Conservation (phyloP, 495 filamentous ascomycete species). For the Letharia lupina region DNA sequence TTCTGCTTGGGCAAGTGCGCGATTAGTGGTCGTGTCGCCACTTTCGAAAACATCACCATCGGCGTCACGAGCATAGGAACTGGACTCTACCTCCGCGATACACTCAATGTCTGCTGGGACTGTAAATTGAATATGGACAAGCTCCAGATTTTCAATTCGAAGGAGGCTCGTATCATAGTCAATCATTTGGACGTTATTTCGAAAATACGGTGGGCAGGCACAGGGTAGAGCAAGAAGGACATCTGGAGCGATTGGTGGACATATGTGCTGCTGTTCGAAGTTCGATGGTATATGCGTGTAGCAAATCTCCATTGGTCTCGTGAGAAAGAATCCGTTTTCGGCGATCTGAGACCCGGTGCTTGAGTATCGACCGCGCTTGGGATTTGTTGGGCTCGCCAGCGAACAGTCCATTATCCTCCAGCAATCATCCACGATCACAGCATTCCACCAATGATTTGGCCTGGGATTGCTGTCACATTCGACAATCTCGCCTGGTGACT, state of each 20-base stretch:
- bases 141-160: slow-evolving; percentile 82
- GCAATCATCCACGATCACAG: slow-evolving; percentile 83
- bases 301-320: slow-evolving; percentile 77
- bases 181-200: slow-evolving; percentile 62
- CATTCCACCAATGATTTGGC: slow-evolving; percentile 98
- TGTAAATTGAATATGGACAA: slow-evolving; percentile 77
- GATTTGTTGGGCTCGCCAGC: slow-evolving; percentile 83
- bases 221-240: slow-evolving; percentile 76
- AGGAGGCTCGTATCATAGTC: slow-evolving; percentile 87
- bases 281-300: slow-evolving; percentile 89
- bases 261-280: slow-evolving; percentile 83
- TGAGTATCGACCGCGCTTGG: slow-evolving; percentile 67
- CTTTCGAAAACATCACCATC: slow-evolving; percentile 93
- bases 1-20: slow-evolving; percentile 80
- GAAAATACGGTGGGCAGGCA: slow-evolving; percentile 82
- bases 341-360: slow-evolving; percentile 57
- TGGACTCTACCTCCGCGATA: slow-evolving; percentile 84
- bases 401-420: slow-evolving; percentile 98
- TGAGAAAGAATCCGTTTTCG: slow-evolving; percentile 86
- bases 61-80: slow-evolving; percentile 66
- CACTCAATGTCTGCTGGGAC: slow-evolving; percentile 88
- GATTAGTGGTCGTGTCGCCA: slow-evolving; percentile 71
- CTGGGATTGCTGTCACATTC: slow-evolving; percentile 64
- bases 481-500: slow-evolving; percentile 73
- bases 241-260: slow-evolving; percentile 75